Evolutionary conservation across 129 eudicot genomes (phyloP).

Genomic region (Chrysanthemum seticuspe): DNA sequence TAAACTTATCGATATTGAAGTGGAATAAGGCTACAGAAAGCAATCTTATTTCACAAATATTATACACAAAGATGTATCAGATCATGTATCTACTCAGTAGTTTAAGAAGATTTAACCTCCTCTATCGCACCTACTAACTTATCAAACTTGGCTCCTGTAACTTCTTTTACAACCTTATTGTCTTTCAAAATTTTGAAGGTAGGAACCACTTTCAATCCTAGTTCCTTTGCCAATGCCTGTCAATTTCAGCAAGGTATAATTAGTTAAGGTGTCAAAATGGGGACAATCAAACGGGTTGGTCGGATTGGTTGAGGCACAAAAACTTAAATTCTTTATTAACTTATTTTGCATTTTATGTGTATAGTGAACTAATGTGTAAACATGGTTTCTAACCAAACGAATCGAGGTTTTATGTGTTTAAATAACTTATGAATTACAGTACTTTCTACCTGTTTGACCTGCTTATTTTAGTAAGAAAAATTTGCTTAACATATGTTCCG

Average conservation of each 20-base stretch:
- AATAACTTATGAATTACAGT: neutral
- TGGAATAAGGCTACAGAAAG: slow-evolving; percentile 3
- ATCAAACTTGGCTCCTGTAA: slow-evolving; percentile 85
- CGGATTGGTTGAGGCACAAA: neutral
- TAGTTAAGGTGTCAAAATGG: neutral
- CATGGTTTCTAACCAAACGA: neutral
- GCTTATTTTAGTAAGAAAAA: no score
- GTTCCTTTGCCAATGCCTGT: slow-evolving; percentile 86
- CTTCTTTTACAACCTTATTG: slow-evolving; percentile 68
- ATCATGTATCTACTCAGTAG: slow-evolving; percentile 20
- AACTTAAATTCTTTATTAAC: neutral
- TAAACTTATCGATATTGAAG: neutral
- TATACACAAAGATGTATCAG: slow-evolving; percentile 19
- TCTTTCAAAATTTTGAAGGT: slow-evolving; percentile 86
- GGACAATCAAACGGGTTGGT: neutral
- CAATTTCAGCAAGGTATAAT: neutral
- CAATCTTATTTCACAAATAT: slow-evolving; percentile 8
- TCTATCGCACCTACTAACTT: slow-evolving; percentile 64
- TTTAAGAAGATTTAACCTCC: neutral
- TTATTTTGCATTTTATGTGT: neutral
- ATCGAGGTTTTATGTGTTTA: neutral
- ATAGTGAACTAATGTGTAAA: neutral
- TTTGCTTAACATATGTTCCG: neutral
- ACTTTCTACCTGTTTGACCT: neutral
- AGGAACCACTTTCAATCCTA: slow-evolving; percentile 80